A percentile compares a stretch with the other conserved stretches of the same genome.
phyloP scores from a whole-genome alignment of 306 rosid genomes.

The Senna siamea region DNA sequence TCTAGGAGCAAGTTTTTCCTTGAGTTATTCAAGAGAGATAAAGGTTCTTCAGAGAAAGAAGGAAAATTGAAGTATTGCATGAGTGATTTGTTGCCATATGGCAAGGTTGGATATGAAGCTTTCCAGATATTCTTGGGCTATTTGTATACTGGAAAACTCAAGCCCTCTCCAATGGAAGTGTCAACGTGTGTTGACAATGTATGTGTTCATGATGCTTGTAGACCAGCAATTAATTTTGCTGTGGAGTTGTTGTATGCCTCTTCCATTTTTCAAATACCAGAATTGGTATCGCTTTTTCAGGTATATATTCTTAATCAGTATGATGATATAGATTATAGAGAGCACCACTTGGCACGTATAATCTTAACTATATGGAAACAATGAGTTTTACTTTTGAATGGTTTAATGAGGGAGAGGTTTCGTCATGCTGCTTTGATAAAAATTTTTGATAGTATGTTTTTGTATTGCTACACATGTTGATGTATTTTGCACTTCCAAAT shows the following conservation, averaged over 20 bases:
- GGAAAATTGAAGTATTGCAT: constrained; percentile 67
- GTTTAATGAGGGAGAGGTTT: background rate
- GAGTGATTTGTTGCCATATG: constrained; percentile 75
- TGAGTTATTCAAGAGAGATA: constrained; percentile 63
- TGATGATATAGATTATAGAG: constrained; percentile 8
- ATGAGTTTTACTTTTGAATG: background rate
- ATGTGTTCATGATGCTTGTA: constrained; percentile 85
- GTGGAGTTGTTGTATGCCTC: constrained; percentile 97
- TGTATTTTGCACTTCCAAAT: background rate
- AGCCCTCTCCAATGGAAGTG: constrained; percentile 73
- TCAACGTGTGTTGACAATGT: constrained; percentile 82
- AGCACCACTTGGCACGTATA: background rate
- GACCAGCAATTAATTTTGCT: constrained; percentile 87
- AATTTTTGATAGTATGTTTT: background rate
- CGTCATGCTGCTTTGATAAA: background rate
- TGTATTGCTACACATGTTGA: background rate
- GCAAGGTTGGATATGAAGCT: constrained; percentile 79
- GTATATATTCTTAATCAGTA: constrained; percentile 42
- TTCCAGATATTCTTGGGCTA: constrained; percentile 70
- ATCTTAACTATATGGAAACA: constrained; percentile 18
- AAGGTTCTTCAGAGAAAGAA: constrained; percentile 46
- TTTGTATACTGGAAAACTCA: constrained; percentile 82
- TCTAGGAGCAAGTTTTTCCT: constrained; percentile 79
- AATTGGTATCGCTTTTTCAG: constrained; percentile 82
- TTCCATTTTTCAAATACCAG: constrained; percentile 78